Evolutionary conservation across 23 red algal species (phyloP).

Genomic region (Gracilaria domingensis): DNA sequence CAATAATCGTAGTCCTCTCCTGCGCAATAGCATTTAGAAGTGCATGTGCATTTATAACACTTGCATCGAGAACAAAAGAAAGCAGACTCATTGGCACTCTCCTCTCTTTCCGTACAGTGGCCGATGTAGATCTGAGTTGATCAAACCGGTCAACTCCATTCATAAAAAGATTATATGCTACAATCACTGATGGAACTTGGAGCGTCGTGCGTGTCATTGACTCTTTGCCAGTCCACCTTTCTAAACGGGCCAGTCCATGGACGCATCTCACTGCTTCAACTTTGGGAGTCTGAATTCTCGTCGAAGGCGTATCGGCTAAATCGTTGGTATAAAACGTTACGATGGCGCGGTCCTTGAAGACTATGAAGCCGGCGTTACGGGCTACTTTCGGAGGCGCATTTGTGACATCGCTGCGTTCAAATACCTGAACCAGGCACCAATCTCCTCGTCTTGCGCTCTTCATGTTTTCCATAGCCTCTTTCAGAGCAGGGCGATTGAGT

Average conservation of each 20-base stretch:
- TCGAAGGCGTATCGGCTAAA: not conserved
- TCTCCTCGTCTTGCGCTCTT: not conserved
- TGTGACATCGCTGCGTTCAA: not conserved
- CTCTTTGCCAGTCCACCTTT: not conserved
- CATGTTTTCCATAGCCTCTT: not conserved
- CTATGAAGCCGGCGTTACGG: not conserved
- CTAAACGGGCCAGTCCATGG: not conserved
- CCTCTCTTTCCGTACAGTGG: not conserved
- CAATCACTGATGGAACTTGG: not conserved
- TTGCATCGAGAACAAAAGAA: too few relatives aligned
- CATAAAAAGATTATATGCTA: slow-evolving; percentile 25
- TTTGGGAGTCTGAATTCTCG: not conserved
- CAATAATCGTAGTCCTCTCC: too few relatives aligned
- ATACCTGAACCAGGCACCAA: not conserved
- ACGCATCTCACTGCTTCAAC: not conserved
- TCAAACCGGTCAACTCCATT: not conserved
- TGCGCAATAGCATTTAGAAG: too few relatives aligned
- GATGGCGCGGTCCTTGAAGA: not conserved
- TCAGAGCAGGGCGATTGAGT: not conserved
- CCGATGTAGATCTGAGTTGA: not conserved
- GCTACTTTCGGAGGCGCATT: not conserved
- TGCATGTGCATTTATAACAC: too few relatives aligned
- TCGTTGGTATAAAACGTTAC: not conserved
- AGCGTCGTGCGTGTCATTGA: not conserved
- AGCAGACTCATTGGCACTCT: too few relatives aligned